Evolutionary conservation across 2,329 filamentous ascomycete species (phyloP).

Genomic region (Botryosphaeria dothidea): DNA sequence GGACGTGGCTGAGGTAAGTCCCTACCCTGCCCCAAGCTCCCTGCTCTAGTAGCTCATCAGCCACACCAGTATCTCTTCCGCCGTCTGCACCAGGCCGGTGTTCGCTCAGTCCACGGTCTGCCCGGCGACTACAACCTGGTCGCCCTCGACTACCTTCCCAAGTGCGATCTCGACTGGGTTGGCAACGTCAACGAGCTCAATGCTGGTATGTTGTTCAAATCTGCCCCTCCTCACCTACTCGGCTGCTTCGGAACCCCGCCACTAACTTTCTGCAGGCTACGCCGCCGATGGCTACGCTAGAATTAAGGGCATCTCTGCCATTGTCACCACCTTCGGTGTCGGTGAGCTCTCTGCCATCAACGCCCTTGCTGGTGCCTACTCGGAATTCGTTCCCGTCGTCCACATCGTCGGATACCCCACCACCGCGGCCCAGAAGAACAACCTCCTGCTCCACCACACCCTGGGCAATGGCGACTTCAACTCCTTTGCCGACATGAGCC

Average conservation of each 20-base stretch:
- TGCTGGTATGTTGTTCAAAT: conserved; percentile 43
- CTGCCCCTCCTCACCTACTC: conserved; percentile 9
- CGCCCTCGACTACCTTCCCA: conserved; percentile 59
- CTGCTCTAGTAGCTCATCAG: neutral
- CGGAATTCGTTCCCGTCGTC: conserved; percentile 49
- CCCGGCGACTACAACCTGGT: conserved; percentile 53
- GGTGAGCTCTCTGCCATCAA: conserved; percentile 51
- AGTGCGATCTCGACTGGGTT: conserved; percentile 57
- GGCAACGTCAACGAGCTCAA: conserved; percentile 65
- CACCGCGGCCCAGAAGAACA: conserved; percentile 41
- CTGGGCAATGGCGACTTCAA: conserved; percentile 68
- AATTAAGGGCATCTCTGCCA: conserved; percentile 47
- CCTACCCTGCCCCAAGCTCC: neutral
- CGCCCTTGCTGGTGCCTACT: conserved; percentile 49
- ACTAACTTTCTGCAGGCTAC: conserved; percentile 39
- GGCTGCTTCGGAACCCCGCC: conserved; percentile 20
- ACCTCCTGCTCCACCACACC: conserved; percentile 49
- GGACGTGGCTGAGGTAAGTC: conserved; percentile 58
- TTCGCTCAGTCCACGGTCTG: conserved; percentile 53
- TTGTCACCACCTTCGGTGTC: conserved; percentile 51
- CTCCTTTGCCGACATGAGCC: conserved; percentile 78
- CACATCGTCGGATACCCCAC: conserved; percentile 51
- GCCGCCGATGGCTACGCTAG: conserved; percentile 50
- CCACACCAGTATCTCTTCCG: conserved; percentile 50
- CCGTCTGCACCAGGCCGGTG: conserved; percentile 50